Evolutionary conservation across 768 basidiomycete species (phyloP), one percentile per base, ranked within the genome.

Genomic region (Paxillus involutus): DNA sequence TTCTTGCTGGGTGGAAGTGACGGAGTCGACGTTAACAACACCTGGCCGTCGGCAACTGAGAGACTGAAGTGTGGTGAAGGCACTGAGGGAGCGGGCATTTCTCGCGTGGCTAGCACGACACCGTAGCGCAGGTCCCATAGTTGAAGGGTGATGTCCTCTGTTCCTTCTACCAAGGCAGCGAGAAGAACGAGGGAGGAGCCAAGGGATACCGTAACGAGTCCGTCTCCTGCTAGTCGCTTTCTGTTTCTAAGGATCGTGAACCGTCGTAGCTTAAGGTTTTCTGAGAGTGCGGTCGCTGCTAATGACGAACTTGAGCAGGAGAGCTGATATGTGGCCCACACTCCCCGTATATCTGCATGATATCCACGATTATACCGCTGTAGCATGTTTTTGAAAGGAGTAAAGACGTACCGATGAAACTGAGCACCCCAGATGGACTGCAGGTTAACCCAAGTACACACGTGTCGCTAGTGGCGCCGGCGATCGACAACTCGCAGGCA

Each of bases 81-180:
- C 14, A 82, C 53, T 19, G 75, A 63, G 1, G 79, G 70, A 0
- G 87, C 83, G 13, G 83, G 66, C 40, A 86, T 69, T 8, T 69
- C 63, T 37, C 84, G 77, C 6, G 77, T 75, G 2, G 83, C 73
- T n/a, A 89, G 73, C 21, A 88, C 70, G 33, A 87, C 80, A 16
- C 81, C 81, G 58, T 84, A 89, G 55, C 83, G 83, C 19, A 88
- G 71, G 57, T 89, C 86, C 86, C 87, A 88, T 29, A 88, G 65
- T 16, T 84, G 80, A 29, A 88, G 66, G 14, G 73, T 71, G 48
- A 88, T 73, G 53, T 81, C 80, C 7, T 72, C 58, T 3, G 65
- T 49, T 16, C 48, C 50, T 14, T 59, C 54, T 30, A 75, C 73
- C 44, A 74, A 42, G 26, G 72, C 76, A 39, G 80, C 80, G 10